Evolutionary conservation across 2,329 filamentous ascomycete genomes (phyloP).

Genomic region (Aureobasidium sp.): DNA sequence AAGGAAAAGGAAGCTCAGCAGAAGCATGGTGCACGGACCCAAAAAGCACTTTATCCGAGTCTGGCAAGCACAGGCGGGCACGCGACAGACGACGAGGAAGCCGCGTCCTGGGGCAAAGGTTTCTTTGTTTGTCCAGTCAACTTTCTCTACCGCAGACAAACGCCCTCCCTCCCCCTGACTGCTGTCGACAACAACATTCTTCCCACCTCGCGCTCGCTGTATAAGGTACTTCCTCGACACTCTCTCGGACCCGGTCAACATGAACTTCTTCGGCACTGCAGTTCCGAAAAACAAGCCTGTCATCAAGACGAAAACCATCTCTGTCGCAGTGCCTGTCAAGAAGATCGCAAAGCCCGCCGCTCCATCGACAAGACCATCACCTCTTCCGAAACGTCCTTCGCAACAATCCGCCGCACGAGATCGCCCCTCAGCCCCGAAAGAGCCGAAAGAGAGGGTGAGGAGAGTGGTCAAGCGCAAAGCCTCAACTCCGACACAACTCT

Average conservation of each 20-base stretch:
- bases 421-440: not conserved
- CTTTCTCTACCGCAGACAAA: not conserved
- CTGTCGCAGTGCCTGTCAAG: slow-evolving; percentile 4
- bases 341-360: not conserved
- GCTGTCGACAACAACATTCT: slow-evolving; percentile 3
- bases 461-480: slow-evolving; percentile 31
- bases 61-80: not conserved
- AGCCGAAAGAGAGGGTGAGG: slow-evolving; percentile 16
- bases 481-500: slow-evolving; percentile 27
- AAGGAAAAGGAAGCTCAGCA: not conserved
- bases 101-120: not conserved
- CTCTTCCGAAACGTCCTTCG: slow-evolving; percentile 2
- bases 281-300: slow-evolving; percentile 11
- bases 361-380: not conserved
- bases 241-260: not conserved
- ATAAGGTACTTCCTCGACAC: not conserved
- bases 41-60: slow-evolving; percentile 5
- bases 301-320: slow-evolving; percentile 12
- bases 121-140: not conserved
- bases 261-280: slow-evolving; percentile 14
- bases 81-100: not conserved
- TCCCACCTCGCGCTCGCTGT: not conserved
- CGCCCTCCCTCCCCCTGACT: not conserved
- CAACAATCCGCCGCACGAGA: not conserved
- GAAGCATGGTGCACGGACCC: not conserved